A percentile compares a stretch with the other conserved stretches of the same genome.
Conservation (phyloP, 2,329 filamentous ascomycete species). For the Pseudocercospora cruenta region DNA sequence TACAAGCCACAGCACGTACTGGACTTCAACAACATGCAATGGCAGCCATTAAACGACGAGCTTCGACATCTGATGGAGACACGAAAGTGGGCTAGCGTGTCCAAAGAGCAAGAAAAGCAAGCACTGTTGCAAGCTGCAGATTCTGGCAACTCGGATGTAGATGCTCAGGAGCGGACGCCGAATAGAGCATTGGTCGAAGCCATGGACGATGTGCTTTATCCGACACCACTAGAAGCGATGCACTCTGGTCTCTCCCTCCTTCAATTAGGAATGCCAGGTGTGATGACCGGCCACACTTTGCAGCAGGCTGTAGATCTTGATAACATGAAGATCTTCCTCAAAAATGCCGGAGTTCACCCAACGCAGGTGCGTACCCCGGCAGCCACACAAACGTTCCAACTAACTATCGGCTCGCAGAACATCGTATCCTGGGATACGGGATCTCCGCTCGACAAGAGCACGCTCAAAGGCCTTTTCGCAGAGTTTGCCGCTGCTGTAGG, state of each 20-base stretch:
- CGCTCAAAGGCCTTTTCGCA: slow-evolving; percentile 65
- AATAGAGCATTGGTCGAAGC: slow-evolving; percentile 11
- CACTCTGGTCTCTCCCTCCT: slow-evolving; percentile 58
- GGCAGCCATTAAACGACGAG: slow-evolving; percentile 38
- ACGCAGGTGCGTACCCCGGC: slow-evolving; percentile 38
- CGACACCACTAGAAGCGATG: slow-evolving; percentile 32
- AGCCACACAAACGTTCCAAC: neutral
- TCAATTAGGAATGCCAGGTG: slow-evolving; percentile 67
- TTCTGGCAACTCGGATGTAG: neutral
- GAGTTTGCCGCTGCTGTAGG: slow-evolving; percentile 71
- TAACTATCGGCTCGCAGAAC: slow-evolving; percentile 42
- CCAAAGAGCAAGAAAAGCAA: slow-evolving; percentile 37
- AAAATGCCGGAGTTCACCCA: slow-evolving; percentile 36
- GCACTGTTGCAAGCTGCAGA: slow-evolving; percentile 17
- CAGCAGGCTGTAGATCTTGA: slow-evolving; percentile 59
- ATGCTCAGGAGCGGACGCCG: neutral
- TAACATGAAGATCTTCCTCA: slow-evolving; percentile 59
- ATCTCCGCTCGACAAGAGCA: slow-evolving; percentile 51
- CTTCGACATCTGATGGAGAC: slow-evolving; percentile 52
- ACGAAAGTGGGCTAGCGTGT: slow-evolving; percentile 58
- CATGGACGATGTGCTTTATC: slow-evolving; percentile 26
- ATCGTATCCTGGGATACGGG: slow-evolving; percentile 64
- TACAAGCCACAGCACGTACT: slow-evolving; percentile 75
- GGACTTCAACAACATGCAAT: slow-evolving; percentile 57
- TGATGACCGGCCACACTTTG: slow-evolving; percentile 61